Evolutionary conservation across 441 rosid genomes (phyloP).

Genomic region (Raphanus hybrid): DNA sequence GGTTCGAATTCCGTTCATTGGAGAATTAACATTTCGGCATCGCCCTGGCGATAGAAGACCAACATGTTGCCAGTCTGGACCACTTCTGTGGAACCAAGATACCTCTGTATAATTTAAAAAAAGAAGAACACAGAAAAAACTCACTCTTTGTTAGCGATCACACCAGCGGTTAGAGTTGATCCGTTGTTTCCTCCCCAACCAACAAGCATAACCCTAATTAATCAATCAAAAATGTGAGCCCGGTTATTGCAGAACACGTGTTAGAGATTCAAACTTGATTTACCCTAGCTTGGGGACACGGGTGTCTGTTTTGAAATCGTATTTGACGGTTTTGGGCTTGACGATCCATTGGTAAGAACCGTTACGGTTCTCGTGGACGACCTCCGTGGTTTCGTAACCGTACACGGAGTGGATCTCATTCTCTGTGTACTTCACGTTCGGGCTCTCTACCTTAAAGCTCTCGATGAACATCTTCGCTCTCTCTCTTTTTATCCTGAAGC

Average conservation of each 20-base stretch:
- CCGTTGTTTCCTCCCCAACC: slow-evolving; percentile 99
- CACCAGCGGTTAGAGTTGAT: slow-evolving; percentile 83
- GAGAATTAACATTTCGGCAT: too few species aligned
- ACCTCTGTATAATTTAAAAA: too few species aligned
- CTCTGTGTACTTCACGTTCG: slow-evolving; percentile 80
- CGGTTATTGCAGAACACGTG: neutral
- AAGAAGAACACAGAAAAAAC: slow-evolving; percentile 28
- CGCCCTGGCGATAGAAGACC: too few species aligned
- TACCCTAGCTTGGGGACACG: slow-evolving; percentile 94
- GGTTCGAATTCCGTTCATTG: too few species aligned
- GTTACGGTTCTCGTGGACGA: slow-evolving; percentile 77
- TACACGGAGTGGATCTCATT: slow-evolving; percentile 82
- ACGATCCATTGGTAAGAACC: slow-evolving; percentile 90
- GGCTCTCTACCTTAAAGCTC: slow-evolving; percentile 86
- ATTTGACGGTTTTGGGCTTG: slow-evolving; percentile 83
- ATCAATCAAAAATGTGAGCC: slow-evolving; percentile 13
- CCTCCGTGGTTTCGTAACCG: slow-evolving; percentile 87
- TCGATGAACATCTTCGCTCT: slow-evolving; percentile 68
- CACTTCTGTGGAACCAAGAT: too few species aligned
- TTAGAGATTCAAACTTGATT: neutral
- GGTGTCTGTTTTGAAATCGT: slow-evolving; percentile 81
- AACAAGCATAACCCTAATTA: slow-evolving; percentile 84
- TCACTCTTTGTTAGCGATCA: slow-evolving; percentile 90
- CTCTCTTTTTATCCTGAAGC: neutral
- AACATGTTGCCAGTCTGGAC: too few species aligned